phyloP scores from a whole-genome alignment of 2,329 filamentous ascomycete species.

The Calycina herbarum region DNA sequence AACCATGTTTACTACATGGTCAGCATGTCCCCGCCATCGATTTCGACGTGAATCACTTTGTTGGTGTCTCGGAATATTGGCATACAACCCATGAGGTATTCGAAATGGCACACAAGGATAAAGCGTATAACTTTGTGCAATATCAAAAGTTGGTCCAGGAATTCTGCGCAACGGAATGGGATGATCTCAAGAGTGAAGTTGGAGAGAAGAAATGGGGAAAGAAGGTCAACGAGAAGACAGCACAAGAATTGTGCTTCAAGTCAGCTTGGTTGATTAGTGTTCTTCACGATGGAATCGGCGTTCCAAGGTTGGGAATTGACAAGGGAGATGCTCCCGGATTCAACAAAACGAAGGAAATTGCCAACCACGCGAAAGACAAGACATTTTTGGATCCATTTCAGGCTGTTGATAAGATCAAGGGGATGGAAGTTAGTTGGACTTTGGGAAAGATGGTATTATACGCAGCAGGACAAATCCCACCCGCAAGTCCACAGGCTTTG shows the following conservation, averaged over 20 bases:
- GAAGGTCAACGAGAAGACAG: slow-evolving; percentile 71
- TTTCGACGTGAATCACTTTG: slow-evolving; percentile 95
- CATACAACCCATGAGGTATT: slow-evolving; percentile 97
- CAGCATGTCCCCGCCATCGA: slow-evolving; percentile 94
- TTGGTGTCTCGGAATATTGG: slow-evolving; percentile 98
- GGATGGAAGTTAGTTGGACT: slow-evolving; percentile 94
- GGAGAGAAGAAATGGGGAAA: slow-evolving; percentile 69
- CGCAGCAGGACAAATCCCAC: slow-evolving; percentile 82
- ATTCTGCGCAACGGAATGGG: slow-evolving; percentile 86
- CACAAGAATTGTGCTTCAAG: slow-evolving; percentile 92
- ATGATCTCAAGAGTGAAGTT: slow-evolving; percentile 67
- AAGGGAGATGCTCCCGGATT: slow-evolving; percentile 49
- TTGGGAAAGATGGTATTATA: slow-evolving; percentile 96
- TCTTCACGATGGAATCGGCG: slow-evolving; percentile 90
- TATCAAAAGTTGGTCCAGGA: slow-evolving; percentile 83
- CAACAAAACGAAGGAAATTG: slow-evolving; percentile 72
- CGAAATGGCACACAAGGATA: slow-evolving; percentile 69
- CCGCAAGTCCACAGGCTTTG: slow-evolving; percentile 57
- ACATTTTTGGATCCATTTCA: slow-evolving; percentile 85
- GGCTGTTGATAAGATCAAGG: slow-evolving; percentile 88
- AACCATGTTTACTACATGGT: slow-evolving; percentile 86
- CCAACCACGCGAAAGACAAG: slow-evolving; percentile 68
- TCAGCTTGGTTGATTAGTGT: slow-evolving; percentile 97
- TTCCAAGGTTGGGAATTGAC: slow-evolving; percentile 82
- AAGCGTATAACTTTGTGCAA: slow-evolving; percentile 84